Evolutionary conservation across 768 basidiomycete genomes (phyloP).

Genomic region (Podaxis carcinomalis): DNA sequence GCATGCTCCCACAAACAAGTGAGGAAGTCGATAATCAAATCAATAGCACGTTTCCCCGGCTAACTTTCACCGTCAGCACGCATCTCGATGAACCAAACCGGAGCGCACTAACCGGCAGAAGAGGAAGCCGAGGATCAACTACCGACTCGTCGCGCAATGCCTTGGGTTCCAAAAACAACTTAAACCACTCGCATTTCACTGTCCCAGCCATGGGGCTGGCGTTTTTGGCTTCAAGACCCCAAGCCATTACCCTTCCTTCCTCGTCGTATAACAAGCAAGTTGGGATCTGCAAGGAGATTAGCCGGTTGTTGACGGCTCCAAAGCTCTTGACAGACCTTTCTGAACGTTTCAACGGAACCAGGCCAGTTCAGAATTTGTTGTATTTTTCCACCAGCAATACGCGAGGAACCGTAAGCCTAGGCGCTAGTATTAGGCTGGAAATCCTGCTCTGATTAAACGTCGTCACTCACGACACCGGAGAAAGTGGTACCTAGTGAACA

Average conservation of each 20-base stretch:
- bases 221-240: slow-evolving; percentile 88
- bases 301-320: slow-evolving; percentile 8
- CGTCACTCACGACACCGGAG: slow-evolving; percentile 71
- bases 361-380: slow-evolving; percentile 89
- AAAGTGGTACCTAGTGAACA: slow-evolving; percentile 69
- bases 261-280: slow-evolving; percentile 84
- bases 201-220: slow-evolving; percentile 64
- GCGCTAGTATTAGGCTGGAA: slow-evolving; percentile 5
- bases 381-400: slow-evolving; percentile 72
- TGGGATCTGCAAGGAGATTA: slow-evolving; percentile 43
- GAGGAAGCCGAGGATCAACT: slow-evolving; percentile 75
- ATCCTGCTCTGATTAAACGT: neutral
- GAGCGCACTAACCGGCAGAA: slow-evolving; percentile 58
- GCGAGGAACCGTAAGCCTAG: slow-evolving; percentile 83
- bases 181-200: slow-evolving; percentile 64
- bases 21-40: slow-evolving; percentile 82
- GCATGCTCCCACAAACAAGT: slow-evolving; percentile 84
- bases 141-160: slow-evolving; percentile 68
- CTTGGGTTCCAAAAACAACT: slow-evolving; percentile 80
- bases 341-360: slow-evolving; percentile 79
- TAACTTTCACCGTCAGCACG: slow-evolving; percentile 21
- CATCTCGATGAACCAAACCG: neutral
- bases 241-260: slow-evolving; percentile 67
- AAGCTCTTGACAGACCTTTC: slow-evolving; percentile 48
- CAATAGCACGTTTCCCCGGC: slow-evolving; percentile 71